Evolutionary conservation across 1,284 basidiomycete genomes (phyloP), one percentile per base, ranked within the genome.

Genomic region (Grifola frondosa): DNA sequence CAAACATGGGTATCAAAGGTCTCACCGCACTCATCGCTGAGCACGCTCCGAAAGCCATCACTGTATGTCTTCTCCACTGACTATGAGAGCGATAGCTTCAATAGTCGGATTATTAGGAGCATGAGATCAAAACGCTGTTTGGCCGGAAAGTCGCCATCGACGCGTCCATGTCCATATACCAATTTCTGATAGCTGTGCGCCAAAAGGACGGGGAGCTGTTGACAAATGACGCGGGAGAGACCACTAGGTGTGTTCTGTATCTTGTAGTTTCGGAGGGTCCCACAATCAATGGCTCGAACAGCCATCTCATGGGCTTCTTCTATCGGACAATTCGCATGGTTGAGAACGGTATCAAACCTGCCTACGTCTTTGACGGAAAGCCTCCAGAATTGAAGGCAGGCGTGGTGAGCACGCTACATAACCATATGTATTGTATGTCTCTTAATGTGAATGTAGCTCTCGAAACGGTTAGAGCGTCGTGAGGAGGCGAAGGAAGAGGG

Each of bases 141-240:
- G 97, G 97, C 1, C 85, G 96, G 57, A 98, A 98, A 72, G 95
- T 99, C 52, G 96, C 96, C 46, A 94, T 99, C 56, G 96, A 99
- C 74, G 96, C 96, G 61, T 96, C 91, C 47, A 96, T 95, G 92
- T 85, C 86, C 4, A 90, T 90, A 42, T 91, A 91, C 71, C 94
- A 98, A 63, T 99, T 99, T 69, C 82, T 99, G 50, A 98, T 99
- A 52, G 96, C 96, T 12, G 96, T 99, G 3, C 78, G 97, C 24
- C 94, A 97, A 66, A 88, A 85, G 63, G 96, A 98, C 62, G 96
- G 97, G 11, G 93, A 99, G 67, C 82, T 97, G 75, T 80, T 99
- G 54, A 97, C 91, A 63, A 97, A 97, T 58, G 96, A 99, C 19
- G 84, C 84, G 1, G 97, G 97, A 13, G 97, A 99, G 64, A 97